phyloP scores from a whole-genome alignment of 1,284 basidiomycete species.

The Leccinum huronense region DNA sequence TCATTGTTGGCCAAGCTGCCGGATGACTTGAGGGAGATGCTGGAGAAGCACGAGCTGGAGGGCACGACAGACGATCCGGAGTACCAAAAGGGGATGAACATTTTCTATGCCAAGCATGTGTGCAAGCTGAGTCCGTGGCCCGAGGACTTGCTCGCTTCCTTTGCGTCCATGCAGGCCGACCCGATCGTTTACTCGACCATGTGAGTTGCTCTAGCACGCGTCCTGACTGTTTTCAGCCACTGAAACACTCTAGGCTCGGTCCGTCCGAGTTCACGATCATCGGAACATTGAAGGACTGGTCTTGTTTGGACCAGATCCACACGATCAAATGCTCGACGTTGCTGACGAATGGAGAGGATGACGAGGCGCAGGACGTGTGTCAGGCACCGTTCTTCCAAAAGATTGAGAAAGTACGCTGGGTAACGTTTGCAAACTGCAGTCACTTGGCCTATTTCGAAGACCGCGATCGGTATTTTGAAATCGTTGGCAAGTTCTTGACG shows the following conservation, averaged over 20 bases:
- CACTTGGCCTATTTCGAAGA: constrained; percentile 23
- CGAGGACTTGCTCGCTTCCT: constrained; percentile 16
- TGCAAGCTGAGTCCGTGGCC: constrained; percentile 23
- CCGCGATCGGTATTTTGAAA: constrained; percentile 16
- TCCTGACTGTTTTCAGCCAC: neutral
- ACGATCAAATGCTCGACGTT: constrained; percentile 36
- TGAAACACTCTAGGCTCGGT: constrained; percentile 21
- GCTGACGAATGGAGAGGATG: constrained; percentile 34
- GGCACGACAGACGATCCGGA: constrained; percentile 23
- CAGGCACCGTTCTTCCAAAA: constrained; percentile 33
- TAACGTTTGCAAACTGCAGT: constrained; percentile 32
- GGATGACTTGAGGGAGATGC: neutral
- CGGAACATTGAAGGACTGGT: constrained; percentile 36
- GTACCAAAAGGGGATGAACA: constrained; percentile 25
- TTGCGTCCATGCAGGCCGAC: constrained; percentile 15
- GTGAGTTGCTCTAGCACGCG: constrained; percentile 7
- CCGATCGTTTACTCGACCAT: constrained; percentile 23
- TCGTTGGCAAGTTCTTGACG: constrained; percentile 20
- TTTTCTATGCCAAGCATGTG: constrained; percentile 26
- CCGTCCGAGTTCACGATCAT: constrained; percentile 33
- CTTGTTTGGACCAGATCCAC: constrained; percentile 33
- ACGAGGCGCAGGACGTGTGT: constrained; percentile 34
- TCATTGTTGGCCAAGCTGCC: neutral
- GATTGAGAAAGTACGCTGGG: constrained; percentile 37
- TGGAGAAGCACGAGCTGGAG: constrained; percentile 8